phyloP scores from a whole-genome alignment of 257 asterid genomes.

The Fraxinus quadrangulata region DNA sequence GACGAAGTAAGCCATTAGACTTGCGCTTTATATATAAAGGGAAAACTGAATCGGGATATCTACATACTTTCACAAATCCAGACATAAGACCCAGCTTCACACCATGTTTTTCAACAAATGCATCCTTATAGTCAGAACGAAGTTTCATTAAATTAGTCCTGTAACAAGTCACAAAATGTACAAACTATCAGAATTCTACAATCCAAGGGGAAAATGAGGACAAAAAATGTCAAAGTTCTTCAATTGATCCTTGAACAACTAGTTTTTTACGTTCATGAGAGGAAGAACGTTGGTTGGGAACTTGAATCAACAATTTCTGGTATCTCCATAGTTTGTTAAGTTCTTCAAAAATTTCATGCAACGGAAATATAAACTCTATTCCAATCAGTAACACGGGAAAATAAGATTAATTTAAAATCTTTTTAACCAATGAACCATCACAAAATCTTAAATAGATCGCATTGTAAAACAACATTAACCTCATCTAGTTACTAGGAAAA shows the following conservation, averaged over 20 bases:
- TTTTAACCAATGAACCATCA: not conserved
- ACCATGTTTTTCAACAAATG: constrained; percentile 95
- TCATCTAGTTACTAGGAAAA: not conserved
- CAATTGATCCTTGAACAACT: constrained; percentile 22
- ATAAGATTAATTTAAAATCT: not conserved
- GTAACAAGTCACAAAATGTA: constrained; percentile 20
- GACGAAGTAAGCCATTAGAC: constrained; percentile 13
- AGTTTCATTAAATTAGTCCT: constrained; percentile 99
- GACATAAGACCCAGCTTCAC: constrained; percentile 98
- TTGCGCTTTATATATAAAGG: not conserved
- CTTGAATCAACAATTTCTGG: constrained; percentile 16
- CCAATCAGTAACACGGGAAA: constrained; percentile 17
- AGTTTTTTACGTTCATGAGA: not conserved
- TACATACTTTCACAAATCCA: constrained; percentile 82
- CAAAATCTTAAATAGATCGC: not conserved
- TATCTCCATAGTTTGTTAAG: constrained; percentile 2
- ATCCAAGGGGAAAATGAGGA: not conserved
- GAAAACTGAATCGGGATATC: not conserved
- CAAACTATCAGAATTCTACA: constrained; percentile 20
- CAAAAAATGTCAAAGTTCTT: not conserved
- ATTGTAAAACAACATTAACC: not conserved
- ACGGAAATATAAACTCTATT: not conserved
- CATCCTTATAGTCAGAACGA: constrained; percentile 93
- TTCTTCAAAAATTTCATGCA: not conserved
- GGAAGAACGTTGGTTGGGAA: not conserved